A percentile compares a stretch with the other conserved stretches of the same genome.
Conservation (phyloP, 1,284 basidiomycete genomes). For the Pyrrhoderma lamaoense region DNA sequence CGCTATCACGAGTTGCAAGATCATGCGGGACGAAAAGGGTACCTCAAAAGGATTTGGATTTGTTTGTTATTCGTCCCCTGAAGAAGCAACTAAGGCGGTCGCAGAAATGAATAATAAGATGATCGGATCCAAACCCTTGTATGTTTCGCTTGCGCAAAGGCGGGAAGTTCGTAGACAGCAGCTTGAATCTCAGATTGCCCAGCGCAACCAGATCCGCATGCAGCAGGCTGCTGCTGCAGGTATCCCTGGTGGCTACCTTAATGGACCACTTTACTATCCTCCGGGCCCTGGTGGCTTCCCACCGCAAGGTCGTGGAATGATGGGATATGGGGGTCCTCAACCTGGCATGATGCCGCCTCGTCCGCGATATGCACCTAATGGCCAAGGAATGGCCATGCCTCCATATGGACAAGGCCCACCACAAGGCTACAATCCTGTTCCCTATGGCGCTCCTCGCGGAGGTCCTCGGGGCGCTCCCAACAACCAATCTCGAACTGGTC, state of each 20-base stretch:
- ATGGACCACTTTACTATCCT: slow-evolving; percentile 83
- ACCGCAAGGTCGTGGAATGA: slow-evolving; percentile 76
- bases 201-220: slow-evolving; percentile 92
- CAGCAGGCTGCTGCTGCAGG: slow-evolving; percentile 88
- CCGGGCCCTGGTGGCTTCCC: slow-evolving; percentile 76
- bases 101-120: slow-evolving; percentile 99
- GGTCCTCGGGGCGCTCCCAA: slow-evolving; percentile 28
- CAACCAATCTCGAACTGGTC: slow-evolving; percentile 22
- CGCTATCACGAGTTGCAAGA: slow-evolving; percentile 96
- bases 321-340: slow-evolving; percentile 60
- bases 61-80: slow-evolving; percentile 97
- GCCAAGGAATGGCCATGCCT: slow-evolving; percentile 71
- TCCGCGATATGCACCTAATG: slow-evolving; percentile 72
- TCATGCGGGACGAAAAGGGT: slow-evolving; percentile 96
- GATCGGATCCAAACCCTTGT: slow-evolving; percentile 97
- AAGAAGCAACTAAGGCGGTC: slow-evolving; percentile 99
- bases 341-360: slow-evolving; percentile 84
- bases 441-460: slow-evolving; percentile 49
- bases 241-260: slow-evolving; percentile 76
- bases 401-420: slow-evolving; percentile 65
- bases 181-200: slow-evolving; percentile 96
- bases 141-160: slow-evolving; percentile 97
- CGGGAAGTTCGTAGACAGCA: slow-evolving; percentile 98
- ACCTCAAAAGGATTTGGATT: slow-evolving; percentile 97
- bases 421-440: slow-evolving; percentile 59